phyloP scores from a whole-genome alignment of 768 basidiomycete genomes.

The Pisolithus orientalis region DNA sequence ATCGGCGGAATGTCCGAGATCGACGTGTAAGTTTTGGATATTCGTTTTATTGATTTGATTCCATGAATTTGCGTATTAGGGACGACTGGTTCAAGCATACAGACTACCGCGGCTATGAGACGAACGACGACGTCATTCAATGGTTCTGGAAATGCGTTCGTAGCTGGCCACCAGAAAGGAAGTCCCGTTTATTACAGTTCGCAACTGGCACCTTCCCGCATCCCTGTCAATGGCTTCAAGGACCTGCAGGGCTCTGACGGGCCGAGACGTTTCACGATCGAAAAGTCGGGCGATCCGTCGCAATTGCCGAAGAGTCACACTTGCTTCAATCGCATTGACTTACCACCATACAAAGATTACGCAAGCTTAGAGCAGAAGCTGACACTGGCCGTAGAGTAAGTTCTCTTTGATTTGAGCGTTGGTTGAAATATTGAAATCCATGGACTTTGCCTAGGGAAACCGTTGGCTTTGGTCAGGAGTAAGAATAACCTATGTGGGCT shows the following conservation, averaged over 20 bases:
- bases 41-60: background rate
- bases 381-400: constrained; percentile 89
- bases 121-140: constrained; percentile 93
- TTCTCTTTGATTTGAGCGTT: constrained; percentile 16
- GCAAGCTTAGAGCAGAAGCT: constrained; percentile 92
- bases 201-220: constrained; percentile 96
- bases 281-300: constrained; percentile 95
- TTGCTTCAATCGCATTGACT: constrained; percentile 94
- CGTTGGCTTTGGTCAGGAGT: constrained; percentile 92
- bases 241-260: constrained; percentile 98
- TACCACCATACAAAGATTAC: constrained; percentile 97
- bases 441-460: constrained; percentile 57
- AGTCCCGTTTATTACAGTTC: constrained; percentile 93
- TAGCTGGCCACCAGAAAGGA: constrained; percentile 97
- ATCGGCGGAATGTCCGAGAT: constrained; percentile 99
- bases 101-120: constrained; percentile 94
- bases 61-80: constrained; percentile 29
- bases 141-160: constrained; percentile 99
- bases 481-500: constrained; percentile 18
- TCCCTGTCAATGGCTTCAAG: constrained; percentile 98
- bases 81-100: constrained; percentile 99
- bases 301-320: constrained; percentile 95
- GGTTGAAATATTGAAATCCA: constrained; percentile 11
- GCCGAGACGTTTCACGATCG: constrained; percentile 94
- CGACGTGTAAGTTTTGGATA: constrained; percentile 67